Evolutionary conservation across 768 basidiomycete genomes (phyloP).

Genomic region (Holtermannia corniformis): DNA sequence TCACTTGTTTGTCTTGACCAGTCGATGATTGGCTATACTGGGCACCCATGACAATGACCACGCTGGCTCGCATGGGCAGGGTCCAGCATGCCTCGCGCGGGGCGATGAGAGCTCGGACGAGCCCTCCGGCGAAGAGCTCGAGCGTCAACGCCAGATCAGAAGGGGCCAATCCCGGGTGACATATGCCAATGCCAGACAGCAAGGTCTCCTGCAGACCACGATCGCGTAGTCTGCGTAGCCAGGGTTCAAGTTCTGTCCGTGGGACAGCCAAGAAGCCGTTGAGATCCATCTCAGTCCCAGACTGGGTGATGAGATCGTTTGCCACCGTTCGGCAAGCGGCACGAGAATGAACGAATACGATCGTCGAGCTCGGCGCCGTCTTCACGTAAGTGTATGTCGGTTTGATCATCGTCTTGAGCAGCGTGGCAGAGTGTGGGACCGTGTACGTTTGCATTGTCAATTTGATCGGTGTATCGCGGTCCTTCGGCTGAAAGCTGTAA

Average conservation of each 20-base stretch:
- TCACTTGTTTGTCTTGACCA: slow-evolving; percentile 56
- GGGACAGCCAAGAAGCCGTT: slow-evolving; percentile 37
- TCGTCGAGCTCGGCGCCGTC: slow-evolving; percentile 46
- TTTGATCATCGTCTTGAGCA: slow-evolving; percentile 86
- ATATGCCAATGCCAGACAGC: slow-evolving; percentile 78
- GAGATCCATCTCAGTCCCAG: slow-evolving; percentile 60
- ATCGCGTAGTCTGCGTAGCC: slow-evolving; percentile 56
- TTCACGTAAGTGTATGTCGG: slow-evolving; percentile 72
- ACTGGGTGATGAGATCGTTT: slow-evolving; percentile 76
- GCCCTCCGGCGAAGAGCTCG: slow-evolving; percentile 68
- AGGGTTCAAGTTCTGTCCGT: slow-evolving; percentile 54
- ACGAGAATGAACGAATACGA: slow-evolving; percentile 84
- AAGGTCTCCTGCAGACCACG: slow-evolving; percentile 58
- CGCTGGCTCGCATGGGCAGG: slow-evolving; percentile 69
- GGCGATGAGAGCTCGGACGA: slow-evolving; percentile 68
- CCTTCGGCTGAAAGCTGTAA: slow-evolving; percentile 68
- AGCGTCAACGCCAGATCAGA: slow-evolving; percentile 64
- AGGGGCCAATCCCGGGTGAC: slow-evolving; percentile 61
- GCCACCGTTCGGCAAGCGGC: slow-evolving; percentile 64
- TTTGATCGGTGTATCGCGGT: slow-evolving; percentile 69
- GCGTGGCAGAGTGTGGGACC: slow-evolving; percentile 71
- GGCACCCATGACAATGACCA: slow-evolving; percentile 83
- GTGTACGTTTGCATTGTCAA: slow-evolving; percentile 67
- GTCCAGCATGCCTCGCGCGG: slow-evolving; percentile 81
- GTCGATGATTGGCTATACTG: slow-evolving; percentile 55